phyloP scores from a whole-genome alignment of 768 basidiomycete species.

The Neoboletus magnificus region DNA sequence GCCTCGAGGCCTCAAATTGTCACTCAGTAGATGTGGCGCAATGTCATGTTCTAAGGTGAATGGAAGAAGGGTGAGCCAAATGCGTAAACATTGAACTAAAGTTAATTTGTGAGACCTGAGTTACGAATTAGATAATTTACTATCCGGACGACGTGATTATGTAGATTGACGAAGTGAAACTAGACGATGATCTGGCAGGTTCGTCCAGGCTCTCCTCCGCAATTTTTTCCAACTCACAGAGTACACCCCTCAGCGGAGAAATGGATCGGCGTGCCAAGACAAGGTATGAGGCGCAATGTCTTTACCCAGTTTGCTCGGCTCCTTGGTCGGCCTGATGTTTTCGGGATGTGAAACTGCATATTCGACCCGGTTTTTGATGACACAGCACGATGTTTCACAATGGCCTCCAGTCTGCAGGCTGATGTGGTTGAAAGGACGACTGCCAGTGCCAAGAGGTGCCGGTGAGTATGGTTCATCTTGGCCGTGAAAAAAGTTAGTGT shows the following conservation, averaged over 20 bases:
- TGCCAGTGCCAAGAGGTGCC: background rate
- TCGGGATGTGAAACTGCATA: background rate
- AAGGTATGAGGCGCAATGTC: background rate
- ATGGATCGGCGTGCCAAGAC: background rate
- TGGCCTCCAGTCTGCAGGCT: background rate
- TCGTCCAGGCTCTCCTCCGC: slow-evolving; percentile 5
- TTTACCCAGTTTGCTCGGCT: background rate
- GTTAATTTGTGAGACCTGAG: slow-evolving; percentile 6
- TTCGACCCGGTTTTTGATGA: slow-evolving; percentile 6
- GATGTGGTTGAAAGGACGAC: background rate
- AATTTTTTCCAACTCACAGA: slow-evolving; percentile 1
- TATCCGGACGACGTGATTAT: background rate
- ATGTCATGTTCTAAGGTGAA: slow-evolving; percentile 22
- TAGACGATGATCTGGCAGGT: background rate
- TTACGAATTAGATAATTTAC: slow-evolving; percentile 29
- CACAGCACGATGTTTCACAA: slow-evolving; percentile 6
- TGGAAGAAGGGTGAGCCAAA: slow-evolving; percentile 3
- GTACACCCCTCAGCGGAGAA: background rate
- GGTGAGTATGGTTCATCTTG: slow-evolving; percentile 14
- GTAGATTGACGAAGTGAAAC: slow-evolving; percentile 15
- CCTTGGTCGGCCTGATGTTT: background rate
- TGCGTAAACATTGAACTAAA: slow-evolving; percentile 8
- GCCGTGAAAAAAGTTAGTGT: slow-evolving; percentile 23
- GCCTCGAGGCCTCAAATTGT: slow-evolving; percentile 28
- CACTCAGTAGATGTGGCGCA: slow-evolving; percentile 22